These are phyloP conservation scores for Ceratocystis variospora DNA, from an alignment of 2,329 filamentous ascomycete species.

Conservation along the genomic window DNA sequence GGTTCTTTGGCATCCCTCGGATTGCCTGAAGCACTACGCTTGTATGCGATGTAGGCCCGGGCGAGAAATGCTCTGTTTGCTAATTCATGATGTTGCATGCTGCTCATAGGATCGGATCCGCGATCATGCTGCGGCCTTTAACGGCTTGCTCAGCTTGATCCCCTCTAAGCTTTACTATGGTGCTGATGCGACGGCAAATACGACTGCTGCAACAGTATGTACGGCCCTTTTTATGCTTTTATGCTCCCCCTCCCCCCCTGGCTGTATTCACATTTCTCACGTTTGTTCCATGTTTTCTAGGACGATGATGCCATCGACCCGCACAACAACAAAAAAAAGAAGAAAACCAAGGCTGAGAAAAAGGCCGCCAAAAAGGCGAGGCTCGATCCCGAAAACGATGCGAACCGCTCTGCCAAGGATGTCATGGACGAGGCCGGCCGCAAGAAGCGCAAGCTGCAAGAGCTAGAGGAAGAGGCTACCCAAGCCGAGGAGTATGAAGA, in stretches of 20 bases:
- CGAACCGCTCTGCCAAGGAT: constrained; percentile 74
- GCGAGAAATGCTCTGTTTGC: constrained; percentile 4
- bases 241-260: not conserved
- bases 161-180: constrained; percentile 85
- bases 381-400: constrained; percentile 72
- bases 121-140: constrained; percentile 59
- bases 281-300: constrained; percentile 31
- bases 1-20: constrained; percentile 12
- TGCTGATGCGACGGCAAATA: constrained; percentile 65
- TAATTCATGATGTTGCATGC: constrained; percentile 9
- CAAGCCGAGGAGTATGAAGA: constrained; percentile 34
- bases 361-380: constrained; percentile 73
- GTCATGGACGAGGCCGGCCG: constrained; percentile 67
- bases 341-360: constrained; percentile 85
- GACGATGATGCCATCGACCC: constrained; percentile 60
- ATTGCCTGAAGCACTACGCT: not conserved
- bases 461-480: constrained; percentile 32
- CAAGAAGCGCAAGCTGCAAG: constrained; percentile 65
- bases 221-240: constrained; percentile 23
- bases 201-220: constrained; percentile 40
- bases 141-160: constrained; percentile 74
- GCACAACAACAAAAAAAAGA: constrained; percentile 46
- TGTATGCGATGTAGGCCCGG: not conserved
- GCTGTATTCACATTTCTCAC: not conserved
- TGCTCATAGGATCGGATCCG: constrained; percentile 40